Conservation (phyloP, 306 rosid genomes). For the Sphenostylis stenocarpa region DNA sequence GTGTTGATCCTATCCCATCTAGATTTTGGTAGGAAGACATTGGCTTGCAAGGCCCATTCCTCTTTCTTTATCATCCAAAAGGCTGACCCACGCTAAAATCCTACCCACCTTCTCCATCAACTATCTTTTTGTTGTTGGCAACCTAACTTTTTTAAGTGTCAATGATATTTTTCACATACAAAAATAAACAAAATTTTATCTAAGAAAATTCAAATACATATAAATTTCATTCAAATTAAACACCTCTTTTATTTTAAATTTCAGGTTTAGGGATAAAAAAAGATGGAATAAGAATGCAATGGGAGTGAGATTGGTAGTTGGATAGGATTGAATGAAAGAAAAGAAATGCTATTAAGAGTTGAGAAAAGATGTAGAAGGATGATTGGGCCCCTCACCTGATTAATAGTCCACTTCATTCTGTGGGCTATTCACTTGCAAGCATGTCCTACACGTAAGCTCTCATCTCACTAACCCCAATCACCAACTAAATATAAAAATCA, state of each 20-base stretch:
- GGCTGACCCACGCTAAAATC: not conserved
- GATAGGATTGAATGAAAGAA: not conserved
- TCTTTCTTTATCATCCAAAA: not conserved
- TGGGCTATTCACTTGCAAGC: constrained; percentile 39
- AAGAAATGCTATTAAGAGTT: not conserved
- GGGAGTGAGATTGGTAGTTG: not conserved
- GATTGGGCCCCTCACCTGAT: constrained; percentile 31
- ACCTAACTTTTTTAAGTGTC: not conserved
- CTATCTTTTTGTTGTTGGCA: not conserved
- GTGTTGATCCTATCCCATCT: too few species aligned
- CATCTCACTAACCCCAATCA: not conserved
- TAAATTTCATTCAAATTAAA: too few species aligned
- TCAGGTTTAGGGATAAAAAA: not conserved
- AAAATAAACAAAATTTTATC: too few species aligned
- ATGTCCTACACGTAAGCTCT: constrained; percentile 25
- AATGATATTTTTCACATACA: too few species aligned
- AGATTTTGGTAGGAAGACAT: too few species aligned
- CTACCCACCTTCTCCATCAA: not conserved
- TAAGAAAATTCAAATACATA: too few species aligned
- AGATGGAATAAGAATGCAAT: not conserved
- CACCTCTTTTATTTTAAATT: too few species aligned
- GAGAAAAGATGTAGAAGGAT: not conserved
- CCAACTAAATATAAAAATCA: not conserved
- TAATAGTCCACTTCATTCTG: constrained; percentile 26
- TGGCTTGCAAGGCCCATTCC: not conserved